Evolutionary conservation across 2,329 filamentous ascomycete genomes (phyloP).

Genomic region (Thelonectria olida): DNA sequence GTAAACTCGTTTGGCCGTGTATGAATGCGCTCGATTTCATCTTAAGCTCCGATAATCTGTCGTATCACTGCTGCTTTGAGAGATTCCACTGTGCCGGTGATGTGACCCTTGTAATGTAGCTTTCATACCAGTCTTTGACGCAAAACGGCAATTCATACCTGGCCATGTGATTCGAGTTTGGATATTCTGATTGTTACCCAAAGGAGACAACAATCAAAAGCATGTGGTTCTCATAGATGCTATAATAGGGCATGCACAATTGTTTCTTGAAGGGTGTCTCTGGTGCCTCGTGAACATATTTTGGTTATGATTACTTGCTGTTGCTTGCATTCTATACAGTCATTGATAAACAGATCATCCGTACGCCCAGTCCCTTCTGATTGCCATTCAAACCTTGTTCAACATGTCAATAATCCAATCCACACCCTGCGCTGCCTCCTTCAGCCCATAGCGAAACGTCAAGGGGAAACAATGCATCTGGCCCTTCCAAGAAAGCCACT

Average conservation of each 20-base stretch:
- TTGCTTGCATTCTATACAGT: background rate
- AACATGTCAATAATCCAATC: conserved; percentile 27
- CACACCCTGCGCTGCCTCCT: conserved; percentile 50
- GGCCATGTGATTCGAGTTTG: too few species aligned
- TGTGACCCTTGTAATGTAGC: background rate
- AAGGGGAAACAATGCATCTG: conserved; percentile 70
- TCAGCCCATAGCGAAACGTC: conserved; percentile 56
- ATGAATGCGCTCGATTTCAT: too few species aligned
- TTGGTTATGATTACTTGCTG: too few species aligned
- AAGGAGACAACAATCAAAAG: too few species aligned
- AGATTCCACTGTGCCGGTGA: background rate
- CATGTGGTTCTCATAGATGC: too few species aligned
- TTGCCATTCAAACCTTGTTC: background rate
- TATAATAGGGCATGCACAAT: too few species aligned
- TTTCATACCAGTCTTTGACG: background rate
- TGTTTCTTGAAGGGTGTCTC: too few species aligned
- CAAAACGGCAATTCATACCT: background rate
- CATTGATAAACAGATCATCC: background rate
- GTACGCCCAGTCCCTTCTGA: background rate
- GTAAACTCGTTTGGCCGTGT: too few species aligned
- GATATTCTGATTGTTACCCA: too few species aligned
- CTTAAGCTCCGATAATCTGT: too few species aligned
- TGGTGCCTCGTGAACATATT: too few species aligned
- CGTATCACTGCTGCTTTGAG: background rate
- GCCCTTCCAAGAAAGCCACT: conserved; percentile 67